Base-by-base conservation (phyloP, 2,329 filamentous ascomycete genomes). In the Trichoderma atrobrunneum region DNA sequence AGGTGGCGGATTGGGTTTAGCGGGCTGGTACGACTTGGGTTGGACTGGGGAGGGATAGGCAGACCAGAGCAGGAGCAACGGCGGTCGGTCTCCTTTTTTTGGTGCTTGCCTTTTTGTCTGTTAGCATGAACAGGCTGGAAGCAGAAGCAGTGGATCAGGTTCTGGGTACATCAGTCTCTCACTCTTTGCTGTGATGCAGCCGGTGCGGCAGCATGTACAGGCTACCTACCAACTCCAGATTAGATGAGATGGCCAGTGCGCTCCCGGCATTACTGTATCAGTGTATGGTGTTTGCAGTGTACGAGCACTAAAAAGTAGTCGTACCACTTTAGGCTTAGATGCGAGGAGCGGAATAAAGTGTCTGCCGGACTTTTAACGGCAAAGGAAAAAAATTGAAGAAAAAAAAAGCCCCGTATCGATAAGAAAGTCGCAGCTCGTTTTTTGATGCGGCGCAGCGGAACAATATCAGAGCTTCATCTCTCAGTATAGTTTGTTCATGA, bases 271-370 rank as follows among this genome's bases (percentile, higher is more conserved):
- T 34, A 43, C 36, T 18, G 34, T 36, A 16, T 2, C 10, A 6
- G 34, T 36, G 14, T 14, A 3, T 24, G 18, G 43, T 54, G 48
- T 54, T 54, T 12, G 21, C 11, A 12, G n/a, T 48, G 43, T 21
- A 59, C 56, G 54, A 21, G 34, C 34, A 36, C 34, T 36, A 16
- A 36, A 36, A 36, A 32, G 12, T 14, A 14, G 71, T 72, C 74
- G 77, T 76, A 30, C 77, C 73, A 11, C 16, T 66, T 36, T 24
- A 14, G 68, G 74, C 18, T 63, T 79, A 76, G 75, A 21, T 3
- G n/a, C 1, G 36, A 39, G 59, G 28, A 32, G n/a, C 68, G 75
- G 81, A 81, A 84, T 77, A 75, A 84, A 82, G 73, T 73, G 76
- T 78, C 65, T 73, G 73, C 82, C 82, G 81, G 11, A 18, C 18